Base-by-base conservation (phyloP, 2,329 filamentous ascomycete genomes). In the Claviceps monticola region DNA sequence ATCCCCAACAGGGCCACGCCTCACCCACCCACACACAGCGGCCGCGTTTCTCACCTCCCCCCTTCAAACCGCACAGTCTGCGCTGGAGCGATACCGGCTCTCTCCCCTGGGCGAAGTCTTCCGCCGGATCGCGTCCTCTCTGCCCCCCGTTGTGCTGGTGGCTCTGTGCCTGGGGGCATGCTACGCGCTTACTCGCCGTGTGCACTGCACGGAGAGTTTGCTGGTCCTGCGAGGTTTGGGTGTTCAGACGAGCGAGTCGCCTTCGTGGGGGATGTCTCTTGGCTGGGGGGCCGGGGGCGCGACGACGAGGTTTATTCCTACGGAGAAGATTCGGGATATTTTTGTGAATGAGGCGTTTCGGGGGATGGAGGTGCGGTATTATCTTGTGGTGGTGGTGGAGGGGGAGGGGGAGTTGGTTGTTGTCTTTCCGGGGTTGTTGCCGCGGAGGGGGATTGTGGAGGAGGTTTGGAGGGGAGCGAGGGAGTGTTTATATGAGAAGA, bases 261-360 rank as follows among this genome's bases (percentile, higher is more conserved):
- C 19, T 6, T 82, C 83, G 8, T 55, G 66, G 4, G 55, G 55
- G 16, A 84, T 82, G 8, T 88, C 87, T 61, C 73, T 90, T 38
- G 65, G 67, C 3, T 59, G 66, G 17, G 59, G 64, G 46, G 66
- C 3, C 6, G 43, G 43, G 2, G 43, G 43, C 23, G 43, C 21
- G 14, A 29, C 70, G 51, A 76, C 76, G 61, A 68, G 77, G 52
- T 77, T 83, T 66, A 97, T 98, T 54, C 91, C 93, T 0, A 95
- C 91, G 0, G 86, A 85, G 45, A 83, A 88, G 68, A 94, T 98
- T 53, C 87, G 87, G 63, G 93, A 98, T 65, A 84, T 98, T 52
- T 80, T 96, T 51, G 86, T 98, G 49, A 89, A 96, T 65, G 93
- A 98, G 72, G 93, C 90, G 3, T 97, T 97, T 68, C 81, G 80